Evolutionary conservation across 441 rosid species (phyloP), one percentile per base, ranked within the genome.

Genomic region (Mallotus japonicus): DNA sequence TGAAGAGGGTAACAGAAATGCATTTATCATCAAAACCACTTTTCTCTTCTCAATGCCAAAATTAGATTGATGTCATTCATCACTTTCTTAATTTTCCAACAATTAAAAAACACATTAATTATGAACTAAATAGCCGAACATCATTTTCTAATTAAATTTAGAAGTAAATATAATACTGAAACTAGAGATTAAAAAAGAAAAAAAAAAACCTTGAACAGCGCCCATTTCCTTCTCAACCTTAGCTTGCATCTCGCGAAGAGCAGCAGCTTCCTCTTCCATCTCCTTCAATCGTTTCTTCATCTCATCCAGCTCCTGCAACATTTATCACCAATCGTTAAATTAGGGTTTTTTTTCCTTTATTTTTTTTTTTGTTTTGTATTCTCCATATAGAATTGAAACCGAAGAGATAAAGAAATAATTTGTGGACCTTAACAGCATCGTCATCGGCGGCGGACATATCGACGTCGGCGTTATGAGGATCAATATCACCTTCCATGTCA

Each of bases 141-240:
- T 24, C 28, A 24, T 24, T 24, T 24, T 24, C 28, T 24, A 24
- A 24, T 24, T 24, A 24, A 24, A 51, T 12, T 20, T 14, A 20
- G 46, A 7, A 68, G 42, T 16, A 37, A 20, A 24, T 32, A 9
- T 44, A 10, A 51, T 14, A 24, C 22, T 32, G 67, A 69, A 56
- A 14, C 44, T 8, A 16, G 13, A 20, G 28, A 24, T 24, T 24
- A 24, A 24, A 24, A 24, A 24, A 24, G 28, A 24, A 24, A 24
- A 24, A 24, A 16, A 9, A 10, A 73, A 57, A 92, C 99, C 97
- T 90, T 87, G 95, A 70, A 75, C 92, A 47, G 88, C 87, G 59
- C 97, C 99, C 97, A 94, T 94, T 64, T 94, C 99, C 73, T 92
- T 90, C 91, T 94, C 97, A 40, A 89, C 99, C 78, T 95, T 95